These are phyloP conservation scores for Aspergillus novofumigatus DNA, from an alignment of 2,329 filamentous ascomycete species.

Conservation along the genomic window DNA sequence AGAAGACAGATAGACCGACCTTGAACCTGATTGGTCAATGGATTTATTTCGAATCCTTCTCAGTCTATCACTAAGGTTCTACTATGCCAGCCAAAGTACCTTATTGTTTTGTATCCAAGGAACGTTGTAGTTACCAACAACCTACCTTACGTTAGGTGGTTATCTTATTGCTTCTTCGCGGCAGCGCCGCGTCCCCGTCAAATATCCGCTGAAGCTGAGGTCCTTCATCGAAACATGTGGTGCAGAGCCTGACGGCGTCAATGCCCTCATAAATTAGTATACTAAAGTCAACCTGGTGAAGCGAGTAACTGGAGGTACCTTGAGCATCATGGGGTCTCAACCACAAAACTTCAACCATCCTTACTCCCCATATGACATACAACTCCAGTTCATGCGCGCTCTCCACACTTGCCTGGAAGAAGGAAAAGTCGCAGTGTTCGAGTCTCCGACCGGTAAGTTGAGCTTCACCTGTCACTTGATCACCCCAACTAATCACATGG, in stretches of 20 bases:
- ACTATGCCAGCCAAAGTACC: no score
- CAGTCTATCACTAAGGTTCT: no score
- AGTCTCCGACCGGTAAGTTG: conserved; percentile 79
- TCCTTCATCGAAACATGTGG: not conserved
- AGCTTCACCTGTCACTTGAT: not conserved
- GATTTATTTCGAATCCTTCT: no score
- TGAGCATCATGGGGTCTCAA: conserved; percentile 29
- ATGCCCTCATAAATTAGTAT: not conserved
- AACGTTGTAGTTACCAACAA: not conserved
- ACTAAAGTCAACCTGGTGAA: not conserved
- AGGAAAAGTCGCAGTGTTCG: conserved; percentile 80
- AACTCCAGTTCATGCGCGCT: conserved; percentile 80
- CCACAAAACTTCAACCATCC: conserved; percentile 73
- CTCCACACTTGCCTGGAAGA: conserved; percentile 75
- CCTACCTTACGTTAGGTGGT: no score
- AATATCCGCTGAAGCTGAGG: not conserved
- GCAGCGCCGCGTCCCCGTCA: not conserved
- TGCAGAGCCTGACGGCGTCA: not conserved
- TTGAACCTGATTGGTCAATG: no score
- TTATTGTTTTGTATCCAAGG: not conserved
- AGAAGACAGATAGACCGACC: no score
- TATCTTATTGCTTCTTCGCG: not conserved
- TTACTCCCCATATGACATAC: conserved; percentile 81
- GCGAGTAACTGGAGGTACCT: not conserved
- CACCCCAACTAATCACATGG: conserved; percentile 8